Conservation (phyloP, 1,139 yeast genomes). For the Citeromyces siamensis region DNA sequence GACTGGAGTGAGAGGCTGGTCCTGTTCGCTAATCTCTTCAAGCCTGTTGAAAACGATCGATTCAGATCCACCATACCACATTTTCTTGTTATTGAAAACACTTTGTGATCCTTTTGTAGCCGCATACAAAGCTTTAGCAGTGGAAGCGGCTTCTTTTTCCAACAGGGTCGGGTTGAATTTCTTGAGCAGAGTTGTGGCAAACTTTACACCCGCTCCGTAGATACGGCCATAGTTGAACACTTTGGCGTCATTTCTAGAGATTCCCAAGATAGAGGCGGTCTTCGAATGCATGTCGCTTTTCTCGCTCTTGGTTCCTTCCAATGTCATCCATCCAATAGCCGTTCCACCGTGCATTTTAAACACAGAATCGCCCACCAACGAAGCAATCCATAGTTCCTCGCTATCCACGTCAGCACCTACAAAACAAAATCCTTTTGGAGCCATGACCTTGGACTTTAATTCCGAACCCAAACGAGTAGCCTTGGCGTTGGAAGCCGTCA, state of each 20-base stretch:
- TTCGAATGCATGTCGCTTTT: conserved; percentile 94
- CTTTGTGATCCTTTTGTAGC: conserved; percentile 69
- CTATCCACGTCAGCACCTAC: conserved; percentile 99
- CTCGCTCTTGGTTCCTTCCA: conserved; percentile 86
- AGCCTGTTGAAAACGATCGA: conserved; percentile 82
- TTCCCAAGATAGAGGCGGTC: conserved; percentile 83
- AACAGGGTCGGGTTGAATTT: conserved; percentile 65
- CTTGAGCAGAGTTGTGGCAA: conserved; percentile 71
- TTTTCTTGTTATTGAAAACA: conserved; percentile 21
- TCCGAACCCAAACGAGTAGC: conserved; percentile 83
- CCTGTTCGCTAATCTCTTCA: conserved; percentile 78
- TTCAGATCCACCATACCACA: conserved; percentile 92
- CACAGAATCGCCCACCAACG: conserved; percentile 84
- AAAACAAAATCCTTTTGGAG: conserved; percentile 83
- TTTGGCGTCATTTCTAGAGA: conserved; percentile 86
- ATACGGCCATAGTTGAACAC: conserved; percentile 94
- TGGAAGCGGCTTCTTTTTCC: conserved; percentile 56
- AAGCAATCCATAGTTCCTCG: conserved; percentile 97
- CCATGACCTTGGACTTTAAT: conserved; percentile 71
- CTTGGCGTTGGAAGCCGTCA: conserved; percentile 94
- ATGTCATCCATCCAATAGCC: conserved; percentile 98
- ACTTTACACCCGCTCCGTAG: conserved; percentile 93
- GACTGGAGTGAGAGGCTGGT: conserved; percentile 82
- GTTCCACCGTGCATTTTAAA: conserved; percentile 91
- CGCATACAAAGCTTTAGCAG: conserved; percentile 59